A percentile compares a stretch with the other conserved stretches of the same genome.
Conservation (phyloP, 768 basidiomycete species). For the Hortiboletus flavorubellus region DNA sequence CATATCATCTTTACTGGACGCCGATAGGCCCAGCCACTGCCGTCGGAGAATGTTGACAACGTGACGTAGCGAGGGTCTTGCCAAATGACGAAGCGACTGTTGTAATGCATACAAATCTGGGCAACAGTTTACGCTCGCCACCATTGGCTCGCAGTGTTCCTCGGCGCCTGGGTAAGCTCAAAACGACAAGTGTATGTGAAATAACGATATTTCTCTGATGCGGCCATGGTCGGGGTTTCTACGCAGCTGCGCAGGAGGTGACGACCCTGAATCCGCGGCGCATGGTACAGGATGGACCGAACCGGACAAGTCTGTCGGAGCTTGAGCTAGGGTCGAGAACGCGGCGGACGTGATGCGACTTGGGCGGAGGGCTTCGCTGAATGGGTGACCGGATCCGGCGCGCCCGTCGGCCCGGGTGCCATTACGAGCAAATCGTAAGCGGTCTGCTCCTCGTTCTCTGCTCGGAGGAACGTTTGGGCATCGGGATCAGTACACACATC, state of each 20-base stretch:
- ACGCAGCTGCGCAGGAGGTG: constrained; percentile 16
- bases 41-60: constrained; percentile 5
- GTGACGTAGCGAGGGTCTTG: constrained; percentile 11
- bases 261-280: constrained; percentile 25
- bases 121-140: constrained; percentile 6
- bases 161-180: not conserved
- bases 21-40: constrained; percentile 3
- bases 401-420: not conserved
- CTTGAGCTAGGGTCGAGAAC: constrained; percentile 20
- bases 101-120: constrained; percentile 4
- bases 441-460: not conserved
- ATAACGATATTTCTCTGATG: constrained; percentile 15
- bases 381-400: constrained; percentile 10
- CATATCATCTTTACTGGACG: constrained; percentile 6
- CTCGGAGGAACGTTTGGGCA: not conserved
- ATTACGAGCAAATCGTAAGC: not conserved
- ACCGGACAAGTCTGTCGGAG: constrained; percentile 16
- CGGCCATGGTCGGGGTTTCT: constrained; percentile 16
- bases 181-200: constrained; percentile 3
- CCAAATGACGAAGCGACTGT: constrained; percentile 1
- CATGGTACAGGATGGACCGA: constrained; percentile 5
- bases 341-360: constrained; percentile 16
- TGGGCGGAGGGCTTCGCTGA: constrained; percentile 28
- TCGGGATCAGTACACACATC: constrained; percentile 16
- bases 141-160: constrained; percentile 9